Base-by-base conservation (phyloP, 2,329 filamentous ascomycete species). In the Ramularia endophylla region DNA sequence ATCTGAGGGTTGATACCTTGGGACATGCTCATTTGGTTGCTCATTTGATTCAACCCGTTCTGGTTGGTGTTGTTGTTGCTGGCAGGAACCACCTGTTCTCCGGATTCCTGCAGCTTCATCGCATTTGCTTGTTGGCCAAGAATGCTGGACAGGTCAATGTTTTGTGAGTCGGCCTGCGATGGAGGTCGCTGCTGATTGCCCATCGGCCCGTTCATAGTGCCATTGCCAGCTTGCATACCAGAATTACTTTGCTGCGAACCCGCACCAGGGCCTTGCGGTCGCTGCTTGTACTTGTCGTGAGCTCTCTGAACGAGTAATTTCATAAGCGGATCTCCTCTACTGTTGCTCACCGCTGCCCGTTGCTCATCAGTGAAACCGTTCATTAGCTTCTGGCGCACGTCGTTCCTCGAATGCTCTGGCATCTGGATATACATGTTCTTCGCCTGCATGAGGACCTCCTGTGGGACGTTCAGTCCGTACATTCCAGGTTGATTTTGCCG, bases 51-150 rank as follows among this genome's bases (percentile, higher is more conserved):
- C 22, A 34, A 20, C 36, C 38, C 32, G 50, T 69, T 72, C 42
- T 43, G 41, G 15, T 34, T 38, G 36, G 47, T 50, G 46, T 69
- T 68, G 39, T 74, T 74, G 53, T 74, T 77, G 59, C 76, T 82
- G 5, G 77, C 78, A 8, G 78, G 78, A 3, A 82, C 78, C n/a
- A 81, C 78, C 30, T 75, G 65, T 47, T 79, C 75, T 7, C 78
- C 78, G 36, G 73, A 73, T 58, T 80, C 74, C 53, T 78, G 75
- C 12, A 73, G 72, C 38, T 77, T 74, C 50, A 80, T 60, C n/a
- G 75, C 77, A 48, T 78, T 77, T 29, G 72, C 73, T 60, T 81
- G 78, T 51, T 80, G 77, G 19, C 72, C 74, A 42, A 77, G 68
- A 28, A 80, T 71, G 31, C 77, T 73, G 41, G 74, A 72, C 48